phyloP scores from a whole-genome alignment of 257 asterid species.

The Eustoma russellianum region DNA sequence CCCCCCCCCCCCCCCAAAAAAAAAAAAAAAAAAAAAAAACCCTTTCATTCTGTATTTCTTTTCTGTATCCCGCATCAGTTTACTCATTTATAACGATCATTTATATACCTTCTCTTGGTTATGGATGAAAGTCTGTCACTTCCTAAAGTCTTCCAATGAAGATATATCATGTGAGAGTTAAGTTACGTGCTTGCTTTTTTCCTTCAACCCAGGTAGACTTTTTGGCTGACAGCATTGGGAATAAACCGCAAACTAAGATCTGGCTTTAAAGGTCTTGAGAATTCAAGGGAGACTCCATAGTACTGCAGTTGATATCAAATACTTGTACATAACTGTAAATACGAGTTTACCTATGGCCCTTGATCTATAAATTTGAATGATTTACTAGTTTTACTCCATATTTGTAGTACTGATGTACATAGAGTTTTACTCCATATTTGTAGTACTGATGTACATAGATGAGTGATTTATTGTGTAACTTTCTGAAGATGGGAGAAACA shows the following conservation, averaged over 20 bases:
- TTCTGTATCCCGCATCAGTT: too few relatives aligned
- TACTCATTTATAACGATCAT: too few relatives aligned
- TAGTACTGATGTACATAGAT: neutral
- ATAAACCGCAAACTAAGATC: slow-evolving; percentile 33
- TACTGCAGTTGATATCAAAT: neutral
- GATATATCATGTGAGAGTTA: neutral
- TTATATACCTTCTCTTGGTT: too few relatives aligned
- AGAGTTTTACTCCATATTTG: neutral
- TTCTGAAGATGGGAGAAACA: neutral
- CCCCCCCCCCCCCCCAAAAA: too few relatives aligned
- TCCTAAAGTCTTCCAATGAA: too few relatives aligned
- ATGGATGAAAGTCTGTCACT: too few relatives aligned
- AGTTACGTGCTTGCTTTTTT: neutral
- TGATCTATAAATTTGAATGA: neutral
- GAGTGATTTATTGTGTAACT: neutral
- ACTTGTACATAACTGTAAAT: slow-evolving; percentile 1
- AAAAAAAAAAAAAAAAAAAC: too few relatives aligned
- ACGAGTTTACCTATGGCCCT: neutral
- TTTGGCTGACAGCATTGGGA: slow-evolving; percentile 62
- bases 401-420: neutral
- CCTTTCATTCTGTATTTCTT: too few relatives aligned
- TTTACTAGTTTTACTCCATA: neutral
- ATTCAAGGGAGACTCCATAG: slow-evolving; percentile 9
- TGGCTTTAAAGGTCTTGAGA: slow-evolving; percentile 16
- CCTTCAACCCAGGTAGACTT: slow-evolving; percentile 45